phyloP scores from a whole-genome alignment of 2,329 filamentous ascomycete species.

The Stemphylium beticola region DNA sequence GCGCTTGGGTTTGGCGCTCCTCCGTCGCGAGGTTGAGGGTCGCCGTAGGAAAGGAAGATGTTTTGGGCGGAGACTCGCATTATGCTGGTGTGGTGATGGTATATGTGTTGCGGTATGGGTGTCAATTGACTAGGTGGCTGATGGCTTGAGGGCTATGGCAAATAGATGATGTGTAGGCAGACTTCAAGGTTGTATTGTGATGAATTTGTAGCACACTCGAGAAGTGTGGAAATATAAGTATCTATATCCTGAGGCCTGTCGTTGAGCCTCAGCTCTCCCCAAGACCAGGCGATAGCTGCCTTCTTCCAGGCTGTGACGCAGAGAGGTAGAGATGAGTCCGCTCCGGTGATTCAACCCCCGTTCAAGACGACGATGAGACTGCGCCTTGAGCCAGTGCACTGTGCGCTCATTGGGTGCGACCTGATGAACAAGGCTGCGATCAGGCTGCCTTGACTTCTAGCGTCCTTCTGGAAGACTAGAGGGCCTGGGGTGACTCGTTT shows the following conservation, averaged over 20 bases:
- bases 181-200: slow-evolving; percentile 16
- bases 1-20: slow-evolving; percentile 37
- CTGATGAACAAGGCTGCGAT: slow-evolving; percentile 34
- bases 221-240: slow-evolving; percentile 20
- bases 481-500: slow-evolving; percentile 36
- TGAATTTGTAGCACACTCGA: slow-evolving; percentile 2
- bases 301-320: slow-evolving; percentile 42
- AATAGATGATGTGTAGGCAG: slow-evolving; percentile 14
- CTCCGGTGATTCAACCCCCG: slow-evolving; percentile 22
- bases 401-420: slow-evolving; percentile 27
- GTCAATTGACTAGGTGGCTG: slow-evolving; percentile 18
- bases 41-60: slow-evolving; percentile 19
- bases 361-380: slow-evolving; percentile 23
- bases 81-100: slow-evolving; percentile 11
- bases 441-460: slow-evolving; percentile 39
- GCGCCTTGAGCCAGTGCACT: slow-evolving; percentile 28
- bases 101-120: slow-evolving; percentile 2
- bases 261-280: slow-evolving; percentile 22
- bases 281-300: slow-evolving; percentile 40
- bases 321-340: slow-evolving; percentile 21
- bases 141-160: slow-evolving; percentile 18
- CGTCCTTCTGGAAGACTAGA: slow-evolving; percentile 29
- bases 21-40: slow-evolving; percentile 42
- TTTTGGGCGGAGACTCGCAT: slow-evolving; percentile 25
- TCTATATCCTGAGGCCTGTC: slow-evolving; percentile 32